phyloP scores from a whole-genome alignment of 129 eudicot species.

The Centrapalus pauciflorus region DNA sequence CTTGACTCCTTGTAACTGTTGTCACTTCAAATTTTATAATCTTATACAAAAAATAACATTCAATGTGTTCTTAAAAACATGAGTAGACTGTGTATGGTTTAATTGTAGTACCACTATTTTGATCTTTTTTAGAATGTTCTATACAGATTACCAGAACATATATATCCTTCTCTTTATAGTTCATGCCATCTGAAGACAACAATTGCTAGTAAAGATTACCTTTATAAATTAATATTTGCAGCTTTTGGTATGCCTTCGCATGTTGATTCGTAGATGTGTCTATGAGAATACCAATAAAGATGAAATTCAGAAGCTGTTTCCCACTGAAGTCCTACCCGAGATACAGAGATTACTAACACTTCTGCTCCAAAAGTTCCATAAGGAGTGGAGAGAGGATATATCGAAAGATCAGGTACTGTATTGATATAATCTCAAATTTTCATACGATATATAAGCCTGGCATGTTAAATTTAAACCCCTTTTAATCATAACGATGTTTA shows the following conservation, averaged over 20 bases:
- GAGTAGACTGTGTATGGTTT: not conserved
- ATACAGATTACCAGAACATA: not conserved
- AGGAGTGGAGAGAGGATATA: slow-evolving; percentile 68
- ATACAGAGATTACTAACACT: slow-evolving; percentile 64
- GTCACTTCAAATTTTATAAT: not conserved
- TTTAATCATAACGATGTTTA: not conserved
- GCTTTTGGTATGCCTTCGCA: slow-evolving; percentile 82
- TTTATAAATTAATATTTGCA: slow-evolving; percentile 22
- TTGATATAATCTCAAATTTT: not conserved
- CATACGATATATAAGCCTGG: not conserved
- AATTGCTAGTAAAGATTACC: not conserved
- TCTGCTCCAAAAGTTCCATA: slow-evolving; percentile 67
- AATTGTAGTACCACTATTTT: not conserved
- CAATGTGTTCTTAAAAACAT: not conserved
- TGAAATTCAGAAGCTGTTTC: slow-evolving; percentile 65
- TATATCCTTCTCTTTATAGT: not conserved
- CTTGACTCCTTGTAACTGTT: not conserved
- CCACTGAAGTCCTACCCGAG: slow-evolving; percentile 43
- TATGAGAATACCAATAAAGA: slow-evolving; percentile 54
- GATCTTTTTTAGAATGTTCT: not conserved
- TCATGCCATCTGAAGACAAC: not conserved
- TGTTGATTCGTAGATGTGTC: slow-evolving; percentile 67
- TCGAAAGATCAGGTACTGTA: slow-evolving; percentile 49
- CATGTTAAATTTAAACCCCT: not conserved
- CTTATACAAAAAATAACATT: not conserved